These are phyloP conservation scores for Sutorius australiensis DNA, from an alignment of 768 basidiomycete genomes.

Conservation along the genomic window DNA sequence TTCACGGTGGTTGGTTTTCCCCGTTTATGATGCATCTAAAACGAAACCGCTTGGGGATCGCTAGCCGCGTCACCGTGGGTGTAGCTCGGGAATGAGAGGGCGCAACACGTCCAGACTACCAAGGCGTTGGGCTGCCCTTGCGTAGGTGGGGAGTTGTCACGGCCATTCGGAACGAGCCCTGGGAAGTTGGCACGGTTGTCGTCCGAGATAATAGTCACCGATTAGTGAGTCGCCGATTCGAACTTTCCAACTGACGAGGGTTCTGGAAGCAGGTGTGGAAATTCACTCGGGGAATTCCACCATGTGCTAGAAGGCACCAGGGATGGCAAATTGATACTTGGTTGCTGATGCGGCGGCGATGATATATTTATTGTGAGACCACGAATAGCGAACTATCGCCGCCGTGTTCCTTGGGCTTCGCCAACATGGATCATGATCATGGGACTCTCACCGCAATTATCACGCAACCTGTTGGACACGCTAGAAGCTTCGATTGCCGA, in stretches of 20 bases:
- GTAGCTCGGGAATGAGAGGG: background rate
- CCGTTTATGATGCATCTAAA: background rate
- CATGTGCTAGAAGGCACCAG: background rate
- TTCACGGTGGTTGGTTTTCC: background rate
- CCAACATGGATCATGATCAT: constrained; percentile 2
- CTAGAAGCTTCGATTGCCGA: constrained; percentile 4
- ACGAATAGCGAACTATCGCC: constrained; percentile 11
- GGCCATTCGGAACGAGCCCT: background rate
- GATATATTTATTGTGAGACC: background rate
- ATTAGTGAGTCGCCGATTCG: background rate
- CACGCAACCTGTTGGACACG: background rate
- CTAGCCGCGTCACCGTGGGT: background rate
- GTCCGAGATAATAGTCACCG: background rate
- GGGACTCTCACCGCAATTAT: background rate
- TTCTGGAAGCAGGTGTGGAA: background rate
- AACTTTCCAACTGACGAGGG: background rate
- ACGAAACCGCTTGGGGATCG: background rate
- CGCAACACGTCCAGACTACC: background rate
- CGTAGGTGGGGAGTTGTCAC: background rate
- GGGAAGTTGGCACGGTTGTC: background rate
- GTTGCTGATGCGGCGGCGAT: constrained; percentile 2
- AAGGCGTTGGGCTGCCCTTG: background rate
- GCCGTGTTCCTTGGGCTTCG: background rate
- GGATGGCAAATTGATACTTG: background rate
- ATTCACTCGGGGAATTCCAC: background rate